Base-by-base conservation (phyloP, 768 basidiomycete genomes). In the Agaricus bisporus region DNA sequence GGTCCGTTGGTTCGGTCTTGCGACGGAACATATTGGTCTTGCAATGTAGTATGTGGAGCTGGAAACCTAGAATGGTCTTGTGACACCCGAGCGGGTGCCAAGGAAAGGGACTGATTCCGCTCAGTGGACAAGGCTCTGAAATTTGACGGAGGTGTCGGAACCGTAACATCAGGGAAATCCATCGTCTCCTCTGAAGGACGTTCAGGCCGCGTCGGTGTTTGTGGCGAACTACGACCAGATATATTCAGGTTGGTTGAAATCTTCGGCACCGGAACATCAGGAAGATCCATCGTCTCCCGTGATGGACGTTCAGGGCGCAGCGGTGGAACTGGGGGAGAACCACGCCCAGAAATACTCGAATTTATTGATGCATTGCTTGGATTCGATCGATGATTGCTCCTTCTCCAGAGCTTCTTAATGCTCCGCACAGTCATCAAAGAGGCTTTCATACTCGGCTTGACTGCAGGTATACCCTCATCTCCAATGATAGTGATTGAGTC, bases 351-450 rank as follows among this genome's bases (percentile, higher is more conserved):
- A 9, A 66, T 29, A 48, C 61, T 56, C 10, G 62, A 28, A 48
- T 61, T 56, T 9, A 62, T 54, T 17, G 63, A 41, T 36, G 60
- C 46, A 17, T 49, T 54, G 41, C 20, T 55, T 55, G 75, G 64
- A 22, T 68, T 63, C 26, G 75, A 70, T 59, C 71, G 78, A 58
- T 77, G 80, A 50, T 76, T 81, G 60, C 84, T 87, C 76, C 79
- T 88, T 60, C 86, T 80, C 89, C 90, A 92, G 18, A 92, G 64
- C 56, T 80, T 85, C 67, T 80, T 85, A 62, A 91, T 78, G 55
- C 77, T 78, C 66, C 82, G 89, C 48, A 89, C 85, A 26, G 81
- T 82, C 71, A 88, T 85, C 41, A 91, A 68, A 0, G 85, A 81
- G 29, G 79, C 64, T 22, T 75, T 70, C 50, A 73, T 81, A 41